Evolutionary conservation across 1,284 basidiomycete species (phyloP).

Genomic region (Ceratobasidium sp.): DNA sequence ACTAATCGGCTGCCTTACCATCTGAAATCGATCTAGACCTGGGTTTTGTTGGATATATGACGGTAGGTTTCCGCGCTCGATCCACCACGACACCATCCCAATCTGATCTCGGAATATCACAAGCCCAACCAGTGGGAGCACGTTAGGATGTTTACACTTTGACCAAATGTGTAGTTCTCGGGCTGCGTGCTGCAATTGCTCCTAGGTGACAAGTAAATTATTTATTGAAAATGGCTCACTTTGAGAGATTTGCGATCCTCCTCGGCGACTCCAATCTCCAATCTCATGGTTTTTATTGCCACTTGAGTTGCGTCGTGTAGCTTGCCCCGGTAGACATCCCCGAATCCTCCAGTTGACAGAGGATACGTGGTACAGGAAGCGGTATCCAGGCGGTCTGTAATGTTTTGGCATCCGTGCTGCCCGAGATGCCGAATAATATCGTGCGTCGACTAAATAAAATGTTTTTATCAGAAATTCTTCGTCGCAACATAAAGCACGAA

Average conservation of each 20-base stretch:
- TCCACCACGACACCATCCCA: constrained; percentile 24
- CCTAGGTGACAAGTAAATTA: too few relatives aligned
- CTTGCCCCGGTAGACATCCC: not conserved
- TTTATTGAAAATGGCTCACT: too few relatives aligned
- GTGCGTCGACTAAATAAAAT: too few relatives aligned
- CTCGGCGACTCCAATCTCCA: too few relatives aligned
- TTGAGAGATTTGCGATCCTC: too few relatives aligned
- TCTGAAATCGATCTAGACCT: not conserved
- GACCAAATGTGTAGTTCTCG: constrained; percentile 17
- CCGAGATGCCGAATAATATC: not conserved
- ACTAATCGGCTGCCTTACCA: not conserved
- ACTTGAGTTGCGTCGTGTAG: not conserved
- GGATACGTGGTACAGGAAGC: not conserved
- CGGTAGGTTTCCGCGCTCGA: not conserved
- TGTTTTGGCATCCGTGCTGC: not conserved
- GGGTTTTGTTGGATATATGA: not conserved
- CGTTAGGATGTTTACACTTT: constrained; percentile 10
- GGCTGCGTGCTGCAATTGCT: constrained; percentile 11
- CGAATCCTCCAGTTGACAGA: not conserved
- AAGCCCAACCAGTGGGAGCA: constrained; percentile 1
- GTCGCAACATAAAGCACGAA: too few relatives aligned
- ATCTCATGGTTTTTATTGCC: not conserved
- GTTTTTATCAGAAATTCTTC: too few relatives aligned
- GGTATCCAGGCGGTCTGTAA: not conserved
- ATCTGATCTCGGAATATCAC: constrained; percentile 6